These are phyloP conservation scores for Ophiostoma ulmi DNA, from an alignment of 2,329 filamentous ascomycete species.

Conservation along the genomic window DNA sequence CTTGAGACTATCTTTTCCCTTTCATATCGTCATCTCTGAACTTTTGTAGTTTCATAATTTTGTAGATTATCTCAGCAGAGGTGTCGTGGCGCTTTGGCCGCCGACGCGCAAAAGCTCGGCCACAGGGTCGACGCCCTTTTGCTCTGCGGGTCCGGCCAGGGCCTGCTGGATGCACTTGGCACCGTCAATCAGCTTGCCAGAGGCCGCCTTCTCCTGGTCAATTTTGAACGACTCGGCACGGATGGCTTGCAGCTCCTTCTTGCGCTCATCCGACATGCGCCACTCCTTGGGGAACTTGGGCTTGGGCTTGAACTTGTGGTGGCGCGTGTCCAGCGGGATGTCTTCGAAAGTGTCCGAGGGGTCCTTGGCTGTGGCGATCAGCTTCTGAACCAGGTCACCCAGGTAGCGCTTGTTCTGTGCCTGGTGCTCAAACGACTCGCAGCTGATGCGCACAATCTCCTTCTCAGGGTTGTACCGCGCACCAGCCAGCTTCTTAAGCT, in stretches of 20 bases:
- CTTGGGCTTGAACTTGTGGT: slow-evolving; percentile 65
- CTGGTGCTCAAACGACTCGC: slow-evolving; percentile 80
- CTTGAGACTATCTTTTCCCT: background rate
- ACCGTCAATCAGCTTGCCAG: slow-evolving; percentile 58
- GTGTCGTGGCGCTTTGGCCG: background rate
- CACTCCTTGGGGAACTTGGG: slow-evolving; percentile 75
- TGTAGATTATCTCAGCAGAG: slow-evolving; percentile 3
- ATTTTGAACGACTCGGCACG: slow-evolving; percentile 48
- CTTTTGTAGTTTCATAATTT: background rate
- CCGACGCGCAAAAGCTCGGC: slow-evolving; percentile 26
- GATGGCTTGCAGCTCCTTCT: slow-evolving; percentile 57
- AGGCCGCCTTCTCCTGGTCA: slow-evolving; percentile 51
- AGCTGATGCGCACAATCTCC: slow-evolving; percentile 80
- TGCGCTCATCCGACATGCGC: slow-evolving; percentile 68
- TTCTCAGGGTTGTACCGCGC: slow-evolving; percentile 80
- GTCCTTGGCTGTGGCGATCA: slow-evolving; percentile 74
- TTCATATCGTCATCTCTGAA: background rate
- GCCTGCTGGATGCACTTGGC: slow-evolving; percentile 42
- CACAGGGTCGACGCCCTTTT: background rate
- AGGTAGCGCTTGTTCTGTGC: slow-evolving; percentile 98
- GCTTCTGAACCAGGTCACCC: slow-evolving; percentile 65
- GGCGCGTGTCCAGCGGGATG: slow-evolving; percentile 80
- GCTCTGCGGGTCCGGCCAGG: slow-evolving; percentile 29
- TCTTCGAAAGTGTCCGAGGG: slow-evolving; percentile 77
- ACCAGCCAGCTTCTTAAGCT: slow-evolving; percentile 83